These are phyloP conservation scores for Penicillium sumatraense DNA, from an alignment of 2,329 filamentous ascomycete genomes.

Conservation along the genomic window DNA sequence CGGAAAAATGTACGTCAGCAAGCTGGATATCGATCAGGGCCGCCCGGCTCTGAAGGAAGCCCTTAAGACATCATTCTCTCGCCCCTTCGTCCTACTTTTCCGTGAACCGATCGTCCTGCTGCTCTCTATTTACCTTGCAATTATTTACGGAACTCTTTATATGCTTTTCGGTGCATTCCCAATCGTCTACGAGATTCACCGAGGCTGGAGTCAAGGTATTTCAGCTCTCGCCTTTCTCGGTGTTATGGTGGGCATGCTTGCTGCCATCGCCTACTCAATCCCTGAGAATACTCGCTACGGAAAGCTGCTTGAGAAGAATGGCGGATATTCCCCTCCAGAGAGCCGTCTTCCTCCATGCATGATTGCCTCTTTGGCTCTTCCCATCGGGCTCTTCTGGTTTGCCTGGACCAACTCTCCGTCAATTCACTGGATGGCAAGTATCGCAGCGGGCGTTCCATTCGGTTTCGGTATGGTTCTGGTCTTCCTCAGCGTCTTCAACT, in stretches of 20 bases:
- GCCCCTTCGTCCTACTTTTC: conserved; percentile 55
- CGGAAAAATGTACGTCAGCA: conserved; percentile 54
- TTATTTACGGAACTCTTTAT: conserved; percentile 58
- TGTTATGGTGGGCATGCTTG: conserved; percentile 49
- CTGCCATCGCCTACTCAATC: conserved; percentile 47
- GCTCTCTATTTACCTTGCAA: conserved; percentile 56
- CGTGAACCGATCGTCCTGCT: conserved; percentile 57
- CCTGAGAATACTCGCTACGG: conserved; percentile 48
- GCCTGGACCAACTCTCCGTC: conserved; percentile 60
- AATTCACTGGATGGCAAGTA: conserved; percentile 45
- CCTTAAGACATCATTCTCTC: conserved; percentile 53
- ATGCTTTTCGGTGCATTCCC: conserved; percentile 59
- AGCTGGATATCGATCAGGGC: conserved; percentile 46
- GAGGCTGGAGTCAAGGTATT: conserved; percentile 53
- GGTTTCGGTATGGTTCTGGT: conserved; percentile 49
- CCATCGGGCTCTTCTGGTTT: conserved; percentile 63
- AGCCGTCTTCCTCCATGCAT: conserved; percentile 58
- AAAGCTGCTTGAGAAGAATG: conserved; percentile 47
- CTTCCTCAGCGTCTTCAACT: conserved; percentile 48
- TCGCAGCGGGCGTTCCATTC: conserved; percentile 44
- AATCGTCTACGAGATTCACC: conserved; percentile 52
- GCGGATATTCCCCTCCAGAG: conserved; percentile 66
- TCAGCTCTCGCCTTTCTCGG: conserved; percentile 55
- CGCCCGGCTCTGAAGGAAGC: conserved; percentile 44
- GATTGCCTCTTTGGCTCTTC: conserved; percentile 56